These are phyloP conservation scores for Zoysia pacifica DNA, from an alignment of 176 grass and related monocot genomes.

Conservation along the genomic window DNA sequence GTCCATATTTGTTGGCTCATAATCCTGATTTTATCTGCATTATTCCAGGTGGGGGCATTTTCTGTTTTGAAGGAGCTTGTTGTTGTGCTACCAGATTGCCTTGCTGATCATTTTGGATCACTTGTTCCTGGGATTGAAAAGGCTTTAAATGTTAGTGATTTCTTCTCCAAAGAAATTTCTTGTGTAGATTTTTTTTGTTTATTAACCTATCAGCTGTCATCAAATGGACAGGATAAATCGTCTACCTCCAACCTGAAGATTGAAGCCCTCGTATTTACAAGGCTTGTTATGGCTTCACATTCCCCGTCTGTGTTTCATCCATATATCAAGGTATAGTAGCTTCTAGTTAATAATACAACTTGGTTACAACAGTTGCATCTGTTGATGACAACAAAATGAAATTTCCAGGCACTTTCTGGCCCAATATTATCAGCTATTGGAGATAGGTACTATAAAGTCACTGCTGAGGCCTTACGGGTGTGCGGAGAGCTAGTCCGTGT, in stretches of 20 bases:
- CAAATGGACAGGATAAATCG: slow-evolving; percentile 81
- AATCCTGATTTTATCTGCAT: slow-evolving; percentile 12
- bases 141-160: slow-evolving; percentile 87
- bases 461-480: slow-evolving; percentile 95
- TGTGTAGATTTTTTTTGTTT: slow-evolving; percentile 1
- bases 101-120: slow-evolving; percentile 93
- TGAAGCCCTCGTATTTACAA: slow-evolving; percentile 93
- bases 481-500: slow-evolving; percentile 93
- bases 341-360: neutral
- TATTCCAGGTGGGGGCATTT: slow-evolving; percentile 83
- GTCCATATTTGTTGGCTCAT: slow-evolving; percentile 14
- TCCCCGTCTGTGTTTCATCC: slow-evolving; percentile 89
- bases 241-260: slow-evolving; percentile 99
- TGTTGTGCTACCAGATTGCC: slow-evolving; percentile 85
- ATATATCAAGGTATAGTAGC: slow-evolving; percentile 77
- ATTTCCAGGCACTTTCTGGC: slow-evolving; percentile 77
- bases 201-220: neutral
- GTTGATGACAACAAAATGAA: slow-evolving; percentile 24
- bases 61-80: slow-evolving; percentile 97
- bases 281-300: slow-evolving; percentile 96
- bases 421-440: slow-evolving; percentile 93
- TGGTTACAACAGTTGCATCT: neutral
- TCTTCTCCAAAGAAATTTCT: neutral
- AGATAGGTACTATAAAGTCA: slow-evolving; percentile 99
- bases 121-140: slow-evolving; percentile 98